Conservation (phyloP, 1,284 basidiomycete genomes). For the Kwoniella shivajii region DNA sequence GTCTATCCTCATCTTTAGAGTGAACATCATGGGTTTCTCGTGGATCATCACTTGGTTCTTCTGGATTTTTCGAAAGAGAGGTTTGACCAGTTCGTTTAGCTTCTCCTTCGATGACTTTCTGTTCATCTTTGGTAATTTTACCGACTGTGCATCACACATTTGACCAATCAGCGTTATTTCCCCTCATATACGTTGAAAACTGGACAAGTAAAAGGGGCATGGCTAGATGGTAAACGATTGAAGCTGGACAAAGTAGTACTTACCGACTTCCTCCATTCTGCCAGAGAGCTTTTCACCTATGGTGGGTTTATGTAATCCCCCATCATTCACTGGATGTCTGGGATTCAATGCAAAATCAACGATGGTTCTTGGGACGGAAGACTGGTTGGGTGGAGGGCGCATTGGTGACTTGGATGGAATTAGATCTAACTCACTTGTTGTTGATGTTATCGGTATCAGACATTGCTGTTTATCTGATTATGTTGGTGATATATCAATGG, state of each 20-base stretch:
- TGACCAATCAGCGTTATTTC: not conserved
- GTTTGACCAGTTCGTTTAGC: not conserved
- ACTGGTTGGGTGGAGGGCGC: too few species aligned
- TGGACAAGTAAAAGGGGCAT: not conserved
- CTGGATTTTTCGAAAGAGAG: not conserved
- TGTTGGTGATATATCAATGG: too few species aligned
- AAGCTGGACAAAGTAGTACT: too few species aligned
- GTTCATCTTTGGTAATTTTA: not conserved
- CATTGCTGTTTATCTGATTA: too few species aligned
- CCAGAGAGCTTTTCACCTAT: slow-evolving; percentile 4
- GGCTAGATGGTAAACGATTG: too few species aligned
- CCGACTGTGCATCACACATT: not conserved
- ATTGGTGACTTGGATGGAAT: too few species aligned
- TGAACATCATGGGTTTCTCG: not conserved
- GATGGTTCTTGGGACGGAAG: too few species aligned
- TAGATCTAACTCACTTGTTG: too few species aligned
- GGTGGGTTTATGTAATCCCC: slow-evolving; percentile 1
- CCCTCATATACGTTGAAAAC: not conserved
- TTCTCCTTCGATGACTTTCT: not conserved
- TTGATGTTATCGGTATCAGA: too few species aligned
- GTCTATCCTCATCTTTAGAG: not conserved
- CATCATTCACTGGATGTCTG: too few species aligned
- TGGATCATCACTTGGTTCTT: not conserved
- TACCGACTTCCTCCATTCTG: not conserved
- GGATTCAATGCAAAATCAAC: too few species aligned